A percentile compares a stretch with the other conserved stretches of the same genome.
Evolutionary conservation across 768 basidiomycete species (phyloP).

Genomic region (Tephrocybe sp.): DNA sequence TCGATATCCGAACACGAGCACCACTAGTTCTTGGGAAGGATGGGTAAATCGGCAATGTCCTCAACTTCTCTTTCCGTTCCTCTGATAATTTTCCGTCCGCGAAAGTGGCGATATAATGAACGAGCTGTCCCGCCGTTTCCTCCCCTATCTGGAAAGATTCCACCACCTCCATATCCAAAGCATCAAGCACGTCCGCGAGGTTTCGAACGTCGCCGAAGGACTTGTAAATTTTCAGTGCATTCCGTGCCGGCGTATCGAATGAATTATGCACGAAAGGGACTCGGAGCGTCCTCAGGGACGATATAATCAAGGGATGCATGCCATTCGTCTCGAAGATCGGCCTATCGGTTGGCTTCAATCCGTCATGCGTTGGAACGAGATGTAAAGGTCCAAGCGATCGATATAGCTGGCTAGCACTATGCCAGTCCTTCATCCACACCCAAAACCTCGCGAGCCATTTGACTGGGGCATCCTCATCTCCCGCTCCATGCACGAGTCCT

Average conservation of each 20-base stretch:
- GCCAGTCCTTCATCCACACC: conserved; percentile 37
- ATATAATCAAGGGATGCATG: conserved; percentile 20
- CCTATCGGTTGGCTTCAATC: conserved; percentile 23
- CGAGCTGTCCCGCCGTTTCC: neutral
- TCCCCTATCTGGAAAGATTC: neutral
- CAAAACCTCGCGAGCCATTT: conserved; percentile 43
- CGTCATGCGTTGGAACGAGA: conserved; percentile 34
- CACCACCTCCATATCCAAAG: conserved; percentile 6
- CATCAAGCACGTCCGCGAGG: conserved; percentile 32
- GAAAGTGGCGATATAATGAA: neutral
- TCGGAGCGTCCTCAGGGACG: conserved; percentile 26
- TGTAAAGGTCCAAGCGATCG: conserved; percentile 20
- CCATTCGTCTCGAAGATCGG: conserved; percentile 28
- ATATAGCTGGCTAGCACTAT: conserved; percentile 20
- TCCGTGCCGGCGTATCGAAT: conserved; percentile 20
- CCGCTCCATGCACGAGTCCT: conserved; percentile 22
- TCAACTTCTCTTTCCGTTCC: conserved; percentile 8
- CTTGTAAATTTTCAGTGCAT: conserved; percentile 17
- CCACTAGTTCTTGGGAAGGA: neutral
- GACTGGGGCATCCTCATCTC: conserved; percentile 17
- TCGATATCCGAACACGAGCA: conserved; percentile 3
- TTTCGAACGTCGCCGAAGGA: conserved; percentile 22
- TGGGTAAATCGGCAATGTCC: conserved; percentile 6
- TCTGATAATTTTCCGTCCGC: neutral
- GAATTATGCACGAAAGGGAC: conserved; percentile 33